These are phyloP conservation scores for Dissophora ornata DNA, from an alignment of 192 early-diverging fungal genomes.

Conservation along the genomic window DNA sequence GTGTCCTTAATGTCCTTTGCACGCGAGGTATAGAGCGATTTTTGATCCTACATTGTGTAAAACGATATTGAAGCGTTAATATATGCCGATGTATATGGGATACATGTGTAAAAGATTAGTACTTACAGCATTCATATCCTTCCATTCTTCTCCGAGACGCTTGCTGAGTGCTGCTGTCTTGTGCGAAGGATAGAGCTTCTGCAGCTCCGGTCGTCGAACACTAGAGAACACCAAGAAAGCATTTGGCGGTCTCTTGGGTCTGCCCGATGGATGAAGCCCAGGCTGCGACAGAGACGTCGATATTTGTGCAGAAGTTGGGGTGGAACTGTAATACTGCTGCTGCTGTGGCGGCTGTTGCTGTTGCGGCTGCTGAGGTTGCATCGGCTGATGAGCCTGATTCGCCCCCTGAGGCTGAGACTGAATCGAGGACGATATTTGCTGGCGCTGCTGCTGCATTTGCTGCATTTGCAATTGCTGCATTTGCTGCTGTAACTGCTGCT, in stretches of 20 bases:
- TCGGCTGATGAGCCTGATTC: constrained; percentile 9
- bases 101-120: not conserved
- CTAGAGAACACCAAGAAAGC: constrained; percentile 75
- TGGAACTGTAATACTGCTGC: too few species aligned
- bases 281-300: constrained; percentile 15
- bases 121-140: constrained; percentile 58
- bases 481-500: constrained; percentile 10
- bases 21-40: constrained; percentile 65
- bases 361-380: constrained; percentile 18
- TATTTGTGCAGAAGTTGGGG: not conserved
- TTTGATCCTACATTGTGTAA: constrained; percentile 67
- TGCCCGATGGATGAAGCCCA: constrained; percentile 39
- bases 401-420: constrained; percentile 1
- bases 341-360: constrained; percentile 36
- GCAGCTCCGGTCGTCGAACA: constrained; percentile 73
- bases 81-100: not conserved
- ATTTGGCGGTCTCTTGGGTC: constrained; percentile 74
- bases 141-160: constrained; percentile 75
- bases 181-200: constrained; percentile 65
- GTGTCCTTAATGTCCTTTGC: constrained; percentile 71
- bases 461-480: constrained; percentile 27
- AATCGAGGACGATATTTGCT: not conserved
- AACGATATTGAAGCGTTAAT: too few species aligned
- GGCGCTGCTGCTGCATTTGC: constrained; percentile 20
- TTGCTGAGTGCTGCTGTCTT: constrained; percentile 75